phyloP scores from a whole-genome alignment of 2,329 filamentous ascomycete genomes.

The Pseudogymnoascus sp. region DNA sequence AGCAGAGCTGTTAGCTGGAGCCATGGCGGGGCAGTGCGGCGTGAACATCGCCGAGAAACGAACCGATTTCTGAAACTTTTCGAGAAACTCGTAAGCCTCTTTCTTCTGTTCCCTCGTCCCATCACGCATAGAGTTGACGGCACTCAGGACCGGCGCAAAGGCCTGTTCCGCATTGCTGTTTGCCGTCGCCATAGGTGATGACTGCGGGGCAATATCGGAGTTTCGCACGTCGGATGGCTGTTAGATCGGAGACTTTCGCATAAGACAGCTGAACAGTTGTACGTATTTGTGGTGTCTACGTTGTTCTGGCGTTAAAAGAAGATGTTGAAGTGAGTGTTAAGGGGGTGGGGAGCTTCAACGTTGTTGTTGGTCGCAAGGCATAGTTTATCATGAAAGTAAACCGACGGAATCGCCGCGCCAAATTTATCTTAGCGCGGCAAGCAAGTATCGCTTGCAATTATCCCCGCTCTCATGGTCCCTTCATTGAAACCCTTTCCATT shows the following conservation, averaged over 20 bases:
- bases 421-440: conserved; percentile 9
- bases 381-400: conserved; percentile 9
- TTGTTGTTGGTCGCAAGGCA: conserved; percentile 7
- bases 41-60: conserved; percentile 31
- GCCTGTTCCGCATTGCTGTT: conserved; percentile 59
- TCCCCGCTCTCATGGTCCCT: neutral
- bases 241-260: conserved; percentile 8
- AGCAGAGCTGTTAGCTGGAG: conserved; percentile 12
- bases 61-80: conserved; percentile 97
- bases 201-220: conserved; percentile 11
- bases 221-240: conserved; percentile 4
- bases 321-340: neutral
- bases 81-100: conserved; percentile 83
- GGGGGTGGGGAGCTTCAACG: conserved; percentile 4
- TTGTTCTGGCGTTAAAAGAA: neutral
- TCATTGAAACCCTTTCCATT: neutral
- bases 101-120: conserved; percentile 76
- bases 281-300: neutral
- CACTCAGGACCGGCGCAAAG: conserved; percentile 79
- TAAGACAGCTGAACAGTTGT: neutral
- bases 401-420: conserved; percentile 3
- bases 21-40: conserved; percentile 22
- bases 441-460: conserved; percentile 7
- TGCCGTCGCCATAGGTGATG: conserved; percentile 53
- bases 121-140: conserved; percentile 86